Percentiles rank a stretch among this genome's conserved stretches.
phyloP scores from a whole-genome alignment of 345 rosid species.

The Conringia planisiliqua region DNA sequence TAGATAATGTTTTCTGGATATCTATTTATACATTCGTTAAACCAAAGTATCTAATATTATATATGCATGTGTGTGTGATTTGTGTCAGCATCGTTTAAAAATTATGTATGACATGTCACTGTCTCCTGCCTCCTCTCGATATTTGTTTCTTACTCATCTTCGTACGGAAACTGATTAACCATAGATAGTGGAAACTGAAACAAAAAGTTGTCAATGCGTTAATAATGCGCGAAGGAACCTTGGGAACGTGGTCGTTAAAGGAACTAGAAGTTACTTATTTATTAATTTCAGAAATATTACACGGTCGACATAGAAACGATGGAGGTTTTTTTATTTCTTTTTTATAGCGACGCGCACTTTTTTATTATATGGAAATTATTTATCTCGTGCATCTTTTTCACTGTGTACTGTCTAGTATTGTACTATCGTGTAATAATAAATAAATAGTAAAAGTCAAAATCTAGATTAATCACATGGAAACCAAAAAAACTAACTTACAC shows the following conservation, averaged over 20 bases:
- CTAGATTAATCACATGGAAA: neutral
- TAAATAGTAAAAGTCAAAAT: neutral
- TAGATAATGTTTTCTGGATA: neutral
- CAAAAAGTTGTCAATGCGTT: constrained; percentile 9
- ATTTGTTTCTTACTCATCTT: constrained; percentile 3
- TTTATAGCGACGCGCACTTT: neutral
- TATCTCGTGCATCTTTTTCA: neutral
- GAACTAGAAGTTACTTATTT: neutral
- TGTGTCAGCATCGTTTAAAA: constrained; percentile 3
- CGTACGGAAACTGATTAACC: constrained; percentile 10
- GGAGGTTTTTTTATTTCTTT: neutral
- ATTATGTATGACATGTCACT: neutral
- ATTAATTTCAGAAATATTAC: constrained; percentile 1
- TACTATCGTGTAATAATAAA: neutral
- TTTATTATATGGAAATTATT: neutral
- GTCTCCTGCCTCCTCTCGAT: neutral
- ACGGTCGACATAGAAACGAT: neutral
- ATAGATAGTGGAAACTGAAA: constrained; percentile 24
- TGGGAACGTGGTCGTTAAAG: neutral
- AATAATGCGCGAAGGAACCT: neutral
- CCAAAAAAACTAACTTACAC: neutral
- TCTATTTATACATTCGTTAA: neutral
- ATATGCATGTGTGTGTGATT: neutral
- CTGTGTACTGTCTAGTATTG: neutral
- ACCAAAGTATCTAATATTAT: neutral